phyloP scores from a whole-genome alignment of 2,329 filamentous ascomycete species.

The Metarhizium brunneum region DNA sequence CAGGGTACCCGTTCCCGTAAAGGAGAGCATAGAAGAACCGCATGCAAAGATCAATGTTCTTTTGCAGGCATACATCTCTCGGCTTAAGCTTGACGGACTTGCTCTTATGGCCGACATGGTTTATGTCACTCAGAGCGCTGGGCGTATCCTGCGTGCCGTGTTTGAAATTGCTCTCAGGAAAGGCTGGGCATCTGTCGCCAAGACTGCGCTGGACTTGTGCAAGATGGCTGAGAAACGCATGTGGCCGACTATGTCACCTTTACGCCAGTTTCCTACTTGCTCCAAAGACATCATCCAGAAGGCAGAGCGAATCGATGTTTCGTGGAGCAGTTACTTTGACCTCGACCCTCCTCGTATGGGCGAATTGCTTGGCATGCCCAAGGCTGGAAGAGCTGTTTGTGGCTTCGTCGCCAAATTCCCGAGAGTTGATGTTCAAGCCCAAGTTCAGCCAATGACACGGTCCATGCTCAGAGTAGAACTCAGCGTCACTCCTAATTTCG shows the following conservation, averaged over 20 bases:
- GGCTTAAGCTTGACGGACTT: conserved; percentile 85
- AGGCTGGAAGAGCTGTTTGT: conserved; percentile 78
- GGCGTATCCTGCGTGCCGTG: conserved; percentile 87
- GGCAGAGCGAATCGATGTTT: conserved; percentile 87
- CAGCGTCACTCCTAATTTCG: conserved; percentile 86
- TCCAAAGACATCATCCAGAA: conserved; percentile 82
- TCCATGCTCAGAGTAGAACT: conserved; percentile 88
- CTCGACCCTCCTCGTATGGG: conserved; percentile 95
- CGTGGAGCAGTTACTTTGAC: conserved; percentile 91
- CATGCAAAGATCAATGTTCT: conserved; percentile 98
- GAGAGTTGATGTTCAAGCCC: conserved; percentile 82
- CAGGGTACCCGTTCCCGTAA: conserved; percentile 88
- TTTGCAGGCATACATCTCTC: conserved; percentile 90
- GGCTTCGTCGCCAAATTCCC: conserved; percentile 86
- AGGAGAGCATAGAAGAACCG: conserved; percentile 93
- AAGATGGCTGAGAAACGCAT: conserved; percentile 99
- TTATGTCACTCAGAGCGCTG: conserved; percentile 95
- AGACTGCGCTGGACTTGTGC: conserved; percentile 85
- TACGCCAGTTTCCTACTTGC: conserved; percentile 80
- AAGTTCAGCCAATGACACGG: conserved; percentile 88
- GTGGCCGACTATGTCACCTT: conserved; percentile 98
- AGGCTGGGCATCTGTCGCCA: conserved; percentile 88
- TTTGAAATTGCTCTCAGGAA: conserved; percentile 98
- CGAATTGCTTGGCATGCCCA: conserved; percentile 83
- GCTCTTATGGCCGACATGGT: conserved; percentile 98